phyloP scores from a whole-genome alignment of 331 rosid species.

The Cydonia oblonga region DNA sequence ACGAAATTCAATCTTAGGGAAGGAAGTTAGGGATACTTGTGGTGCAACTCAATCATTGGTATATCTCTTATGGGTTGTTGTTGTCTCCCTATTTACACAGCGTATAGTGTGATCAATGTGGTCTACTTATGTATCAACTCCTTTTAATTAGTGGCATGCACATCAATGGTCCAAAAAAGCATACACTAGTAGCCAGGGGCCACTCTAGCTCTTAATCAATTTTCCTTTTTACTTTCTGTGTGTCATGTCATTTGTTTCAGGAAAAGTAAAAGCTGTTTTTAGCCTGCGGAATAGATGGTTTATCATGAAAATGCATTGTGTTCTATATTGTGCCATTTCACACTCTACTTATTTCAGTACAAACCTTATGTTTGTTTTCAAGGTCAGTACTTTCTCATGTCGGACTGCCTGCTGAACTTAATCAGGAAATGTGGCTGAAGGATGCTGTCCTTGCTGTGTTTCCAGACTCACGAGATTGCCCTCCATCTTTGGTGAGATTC shows the following conservation, averaged over 20 bases:
- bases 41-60: slow-evolving; percentile 58
- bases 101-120: background rate
- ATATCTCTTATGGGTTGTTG: slow-evolving; percentile 11
- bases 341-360: slow-evolving; percentile 12
- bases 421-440: slow-evolving; percentile 92
- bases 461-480: slow-evolving; percentile 65
- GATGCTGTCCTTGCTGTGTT: slow-evolving; percentile 63
- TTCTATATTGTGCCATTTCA: slow-evolving; percentile 7
- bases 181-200: background rate
- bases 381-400: slow-evolving; percentile 29
- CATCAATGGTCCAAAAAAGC: background rate
- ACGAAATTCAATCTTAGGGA: slow-evolving; percentile 42
- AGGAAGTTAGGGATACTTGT: slow-evolving; percentile 52
- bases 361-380: slow-evolving; percentile 8
- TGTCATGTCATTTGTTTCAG: background rate
- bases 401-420: slow-evolving; percentile 39
- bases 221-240: slow-evolving; percentile 3
- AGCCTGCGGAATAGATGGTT: slow-evolving; percentile 3
- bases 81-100: background rate
- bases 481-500: slow-evolving; percentile 74
- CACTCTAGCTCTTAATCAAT: background rate
- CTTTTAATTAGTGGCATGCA: background rate
- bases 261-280: background rate
- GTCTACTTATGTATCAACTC: background rate
- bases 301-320: slow-evolving; percentile 3